Evolutionary conservation across 805 yeast genomes (phyloP).

Genomic region (Metahyphopichia silvanorum): DNA sequence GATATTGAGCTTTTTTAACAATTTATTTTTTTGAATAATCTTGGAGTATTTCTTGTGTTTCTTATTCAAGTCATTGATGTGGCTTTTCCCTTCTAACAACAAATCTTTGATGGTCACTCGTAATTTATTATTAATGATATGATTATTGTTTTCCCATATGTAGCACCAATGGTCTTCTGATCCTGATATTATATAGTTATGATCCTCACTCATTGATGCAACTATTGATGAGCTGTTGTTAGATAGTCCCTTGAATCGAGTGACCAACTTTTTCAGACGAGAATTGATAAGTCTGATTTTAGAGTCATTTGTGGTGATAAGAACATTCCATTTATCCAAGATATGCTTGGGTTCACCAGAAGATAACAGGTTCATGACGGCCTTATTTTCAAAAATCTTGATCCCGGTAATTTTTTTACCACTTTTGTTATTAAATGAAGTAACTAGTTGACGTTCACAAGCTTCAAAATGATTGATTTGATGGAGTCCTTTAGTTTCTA

Average conservation of each 20-base stretch:
- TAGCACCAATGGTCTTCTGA: slow-evolving; percentile 89
- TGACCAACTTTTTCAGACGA: slow-evolving; percentile 51
- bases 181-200: slow-evolving; percentile 62
- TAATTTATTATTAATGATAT: slow-evolving; percentile 38
- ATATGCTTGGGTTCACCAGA: slow-evolving; percentile 7
- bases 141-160: slow-evolving; percentile 61
- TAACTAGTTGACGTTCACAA: slow-evolving; percentile 20
- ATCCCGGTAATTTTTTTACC: slow-evolving; percentile 72
- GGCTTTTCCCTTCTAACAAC: slow-evolving; percentile 30
- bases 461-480: slow-evolving; percentile 29
- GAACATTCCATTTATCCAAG: slow-evolving; percentile 25
- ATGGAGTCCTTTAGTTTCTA: slow-evolving; percentile 64
- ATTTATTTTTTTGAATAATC: slow-evolving; percentile 23
- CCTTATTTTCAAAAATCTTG: slow-evolving; percentile 39
- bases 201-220: slow-evolving; percentile 61
- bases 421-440: slow-evolving; percentile 20
- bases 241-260: slow-evolving; percentile 69
- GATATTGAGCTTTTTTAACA: slow-evolving; percentile 21
- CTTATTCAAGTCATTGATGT: slow-evolving; percentile 26
- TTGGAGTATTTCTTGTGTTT: slow-evolving; percentile 26
- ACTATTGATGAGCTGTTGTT: slow-evolving; percentile 70
- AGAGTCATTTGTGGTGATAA: slow-evolving; percentile 82
- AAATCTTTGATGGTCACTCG: slow-evolving; percentile 32
- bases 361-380: neutral
- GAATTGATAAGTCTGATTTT: slow-evolving; percentile 65